A percentile compares a stretch with the other conserved stretches of the same genome.
phyloP scores from a whole-genome alignment of 2,329 filamentous ascomycete species.

The Ambrosiella xylebori region DNA sequence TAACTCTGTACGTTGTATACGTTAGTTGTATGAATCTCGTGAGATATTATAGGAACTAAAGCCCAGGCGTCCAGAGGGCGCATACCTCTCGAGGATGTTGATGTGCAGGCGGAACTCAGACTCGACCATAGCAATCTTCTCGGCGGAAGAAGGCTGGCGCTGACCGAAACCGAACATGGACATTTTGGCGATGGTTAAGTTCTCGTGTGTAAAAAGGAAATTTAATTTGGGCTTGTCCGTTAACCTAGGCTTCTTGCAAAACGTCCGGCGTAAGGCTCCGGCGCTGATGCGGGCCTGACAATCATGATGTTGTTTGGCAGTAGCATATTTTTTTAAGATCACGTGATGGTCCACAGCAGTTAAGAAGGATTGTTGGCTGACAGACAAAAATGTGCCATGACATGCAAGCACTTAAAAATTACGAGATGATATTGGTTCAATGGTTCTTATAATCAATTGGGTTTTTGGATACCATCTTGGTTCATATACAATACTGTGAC shows the following conservation, averaged over 20 bases:
- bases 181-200: slow-evolving; percentile 19
- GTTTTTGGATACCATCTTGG: too few relatives aligned
- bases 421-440: background rate
- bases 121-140: slow-evolving; percentile 94
- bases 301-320: slow-evolving; percentile 12
- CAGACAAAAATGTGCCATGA: background rate
- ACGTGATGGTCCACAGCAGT: slow-evolving; percentile 7
- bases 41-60: background rate
- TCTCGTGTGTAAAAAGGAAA: slow-evolving; percentile 3
- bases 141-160: slow-evolving; percentile 78
- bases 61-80: slow-evolving; percentile 3
- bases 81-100: slow-evolving; percentile 93
- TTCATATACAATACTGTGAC: too few relatives aligned
- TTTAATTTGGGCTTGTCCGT: background rate
- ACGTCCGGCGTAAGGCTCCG: background rate
- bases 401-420: slow-evolving; percentile 3
- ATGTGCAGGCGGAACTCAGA: slow-evolving; percentile 94
- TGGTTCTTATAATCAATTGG: too few relatives aligned
- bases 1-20: slow-evolving; percentile 38
- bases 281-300: background rate
- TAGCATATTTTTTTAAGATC: slow-evolving; percentile 10
- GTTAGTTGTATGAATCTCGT: background rate
- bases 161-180: slow-evolving; percentile 33
- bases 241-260: too few relatives aligned
- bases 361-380: background rate